These are phyloP conservation scores for Trichoderma lentiforme DNA, from an alignment of 2,329 filamentous ascomycete species.

Conservation along the genomic window DNA sequence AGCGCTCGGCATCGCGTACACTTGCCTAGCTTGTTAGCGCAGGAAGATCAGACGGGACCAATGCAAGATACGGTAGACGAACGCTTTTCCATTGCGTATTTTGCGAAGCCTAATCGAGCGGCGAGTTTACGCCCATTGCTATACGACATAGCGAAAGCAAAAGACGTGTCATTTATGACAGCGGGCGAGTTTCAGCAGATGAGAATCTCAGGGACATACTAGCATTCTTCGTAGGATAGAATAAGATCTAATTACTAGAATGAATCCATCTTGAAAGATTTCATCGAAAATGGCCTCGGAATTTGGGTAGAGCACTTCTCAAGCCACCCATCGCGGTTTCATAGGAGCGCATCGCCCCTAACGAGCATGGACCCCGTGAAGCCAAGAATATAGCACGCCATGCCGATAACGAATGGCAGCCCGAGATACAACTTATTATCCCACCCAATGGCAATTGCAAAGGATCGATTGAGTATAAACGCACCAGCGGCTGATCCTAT, in stretches of 20 bases:
- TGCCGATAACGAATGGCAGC: neutral
- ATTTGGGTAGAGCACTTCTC: neutral
- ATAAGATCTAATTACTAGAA: neutral
- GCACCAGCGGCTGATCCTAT: constrained; percentile 8
- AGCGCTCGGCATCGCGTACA: constrained; percentile 14
- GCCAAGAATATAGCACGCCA: neutral
- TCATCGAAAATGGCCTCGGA: neutral
- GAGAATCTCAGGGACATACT: constrained; percentile 9
- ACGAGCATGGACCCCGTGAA: neutral
- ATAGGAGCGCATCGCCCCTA: neutral
- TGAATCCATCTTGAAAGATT: neutral
- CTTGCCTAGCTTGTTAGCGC: neutral
- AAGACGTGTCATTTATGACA: constrained; percentile 3
- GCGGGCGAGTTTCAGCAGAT: constrained; percentile 15
- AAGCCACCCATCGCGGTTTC: neutral
- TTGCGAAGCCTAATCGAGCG: constrained; percentile 4
- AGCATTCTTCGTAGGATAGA: neutral
- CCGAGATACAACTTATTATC: constrained; percentile 4
- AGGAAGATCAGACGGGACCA: neutral
- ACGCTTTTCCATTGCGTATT: constrained; percentile 13
- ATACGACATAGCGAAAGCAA: neutral
- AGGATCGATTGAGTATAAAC: constrained; percentile 5
- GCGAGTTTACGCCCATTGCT: constrained; percentile 4
- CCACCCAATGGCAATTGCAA: constrained; percentile 5
- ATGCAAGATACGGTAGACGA: neutral